These are phyloP conservation scores for Anthostomella pinea DNA, from an alignment of 2,329 filamentous ascomycete species.

Conservation along the genomic window DNA sequence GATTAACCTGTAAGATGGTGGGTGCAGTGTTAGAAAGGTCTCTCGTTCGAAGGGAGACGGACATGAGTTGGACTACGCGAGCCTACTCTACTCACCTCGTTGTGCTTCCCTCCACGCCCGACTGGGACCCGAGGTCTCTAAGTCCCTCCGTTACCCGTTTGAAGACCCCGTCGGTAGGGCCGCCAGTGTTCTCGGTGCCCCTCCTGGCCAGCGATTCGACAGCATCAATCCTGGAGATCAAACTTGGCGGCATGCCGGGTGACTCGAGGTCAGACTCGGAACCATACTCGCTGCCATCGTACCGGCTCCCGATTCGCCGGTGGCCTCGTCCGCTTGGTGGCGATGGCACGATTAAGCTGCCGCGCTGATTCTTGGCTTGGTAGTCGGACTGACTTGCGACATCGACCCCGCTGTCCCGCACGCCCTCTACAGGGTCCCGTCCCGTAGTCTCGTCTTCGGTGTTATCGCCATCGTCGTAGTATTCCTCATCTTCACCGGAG, in stretches of 20 bases:
- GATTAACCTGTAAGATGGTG: constrained; percentile 55
- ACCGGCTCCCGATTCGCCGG: constrained; percentile 54
- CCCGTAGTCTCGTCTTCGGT: constrained; percentile 21
- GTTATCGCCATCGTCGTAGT: constrained; percentile 41
- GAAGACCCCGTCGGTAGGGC: constrained; percentile 63
- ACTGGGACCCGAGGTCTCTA: constrained; percentile 69
- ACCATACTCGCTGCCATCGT: constrained; percentile 73
- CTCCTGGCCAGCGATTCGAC: constrained; percentile 68
- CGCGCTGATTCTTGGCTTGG: constrained; percentile 32
- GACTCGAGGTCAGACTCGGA: constrained; percentile 69
- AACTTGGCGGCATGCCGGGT: constrained; percentile 62
- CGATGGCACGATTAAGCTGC: constrained; percentile 45
- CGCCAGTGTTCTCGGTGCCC: constrained; percentile 64
- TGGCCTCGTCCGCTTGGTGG: constrained; percentile 43
- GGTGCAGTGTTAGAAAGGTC: constrained; percentile 9
- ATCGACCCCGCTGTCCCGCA: constrained; percentile 43
- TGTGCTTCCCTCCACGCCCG: constrained; percentile 67
- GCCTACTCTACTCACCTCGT: constrained; percentile 67
- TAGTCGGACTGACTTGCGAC: constrained; percentile 33
- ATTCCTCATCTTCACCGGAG: constrained; percentile 58
- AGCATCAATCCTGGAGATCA: constrained; percentile 69
- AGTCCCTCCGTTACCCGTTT: constrained; percentile 66
- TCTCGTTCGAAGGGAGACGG: too few species aligned
- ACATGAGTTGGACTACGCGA: too few species aligned
- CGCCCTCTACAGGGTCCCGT: constrained; percentile 27